Evolutionary conservation across 2,329 filamentous ascomycete genomes (phyloP).

Genomic region (Trichothecium roseum): DNA sequence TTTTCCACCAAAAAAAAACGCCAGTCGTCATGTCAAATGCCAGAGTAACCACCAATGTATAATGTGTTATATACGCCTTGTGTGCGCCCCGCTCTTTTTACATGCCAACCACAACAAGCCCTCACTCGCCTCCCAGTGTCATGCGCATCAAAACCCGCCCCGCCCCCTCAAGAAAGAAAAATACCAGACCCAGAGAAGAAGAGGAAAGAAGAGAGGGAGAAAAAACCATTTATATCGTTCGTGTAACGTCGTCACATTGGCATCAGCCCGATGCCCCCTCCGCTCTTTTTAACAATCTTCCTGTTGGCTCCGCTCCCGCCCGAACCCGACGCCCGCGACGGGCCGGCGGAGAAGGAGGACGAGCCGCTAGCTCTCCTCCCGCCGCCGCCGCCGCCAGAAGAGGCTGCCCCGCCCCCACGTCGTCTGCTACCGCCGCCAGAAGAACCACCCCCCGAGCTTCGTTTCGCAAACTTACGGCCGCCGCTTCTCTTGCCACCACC

Average conservation of each 20-base stretch:
- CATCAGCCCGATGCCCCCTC: slow-evolving; percentile 26
- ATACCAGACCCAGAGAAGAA: no score
- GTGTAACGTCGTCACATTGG: slow-evolving; percentile 16
- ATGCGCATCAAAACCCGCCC: no score
- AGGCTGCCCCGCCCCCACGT: slow-evolving; percentile 13
- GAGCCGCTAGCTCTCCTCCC: slow-evolving; percentile 20
- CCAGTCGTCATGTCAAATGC: background rate
- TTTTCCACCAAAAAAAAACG: background rate
- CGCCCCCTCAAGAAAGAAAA: no score
- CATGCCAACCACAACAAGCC: no score
- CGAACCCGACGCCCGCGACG: slow-evolving; percentile 10
- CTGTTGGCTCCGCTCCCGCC: slow-evolving; percentile 12
- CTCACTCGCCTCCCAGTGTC: no score
- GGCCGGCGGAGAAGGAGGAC: slow-evolving; percentile 6
- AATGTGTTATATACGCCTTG: no score
- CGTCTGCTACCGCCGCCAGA: slow-evolving; percentile 17
- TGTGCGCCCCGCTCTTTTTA: no score
- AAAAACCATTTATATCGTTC: background rate
- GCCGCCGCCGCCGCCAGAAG: no score
- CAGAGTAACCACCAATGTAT: no score
- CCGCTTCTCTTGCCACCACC: slow-evolving; percentile 4
- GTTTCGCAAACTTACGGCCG: slow-evolving; percentile 9
- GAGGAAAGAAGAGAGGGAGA: no score
- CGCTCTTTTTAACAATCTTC: slow-evolving; percentile 21
- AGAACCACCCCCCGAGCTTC: slow-evolving; percentile 11